A percentile compares a stretch with the other conserved stretches of the same genome.
phyloP scores from a whole-genome alignment of 2,329 filamentous ascomycete species.

The Neonectria ditissima region DNA sequence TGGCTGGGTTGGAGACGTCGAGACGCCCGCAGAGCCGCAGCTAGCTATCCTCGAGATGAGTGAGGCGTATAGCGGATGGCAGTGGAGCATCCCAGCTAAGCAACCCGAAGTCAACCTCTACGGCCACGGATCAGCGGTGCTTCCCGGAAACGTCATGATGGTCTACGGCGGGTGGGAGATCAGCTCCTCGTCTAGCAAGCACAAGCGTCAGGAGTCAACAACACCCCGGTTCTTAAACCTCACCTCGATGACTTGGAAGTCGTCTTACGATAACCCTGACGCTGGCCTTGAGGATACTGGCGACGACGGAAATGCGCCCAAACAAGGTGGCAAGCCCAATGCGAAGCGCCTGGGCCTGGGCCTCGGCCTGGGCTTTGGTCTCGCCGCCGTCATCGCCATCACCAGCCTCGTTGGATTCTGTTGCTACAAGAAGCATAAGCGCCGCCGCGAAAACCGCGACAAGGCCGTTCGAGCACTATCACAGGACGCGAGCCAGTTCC shows the following conservation, averaged over 20 bases:
- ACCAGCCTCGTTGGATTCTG: constrained; percentile 61
- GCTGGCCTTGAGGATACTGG: constrained; percentile 21
- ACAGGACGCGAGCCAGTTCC: constrained; percentile 61
- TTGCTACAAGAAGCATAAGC: constrained; percentile 58
- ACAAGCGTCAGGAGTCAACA: constrained; percentile 50
- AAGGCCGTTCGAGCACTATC: constrained; percentile 61
- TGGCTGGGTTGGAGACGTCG: constrained; percentile 90
- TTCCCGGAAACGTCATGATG: constrained; percentile 77
- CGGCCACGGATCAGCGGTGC: constrained; percentile 71
- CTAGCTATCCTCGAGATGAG: constrained; percentile 82
- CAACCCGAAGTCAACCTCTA: constrained; percentile 66
- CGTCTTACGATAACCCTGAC: constrained; percentile 62
- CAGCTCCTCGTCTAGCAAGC: constrained; percentile 44
- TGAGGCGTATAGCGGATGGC: constrained; percentile 79
- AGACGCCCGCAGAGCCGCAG: constrained; percentile 82
- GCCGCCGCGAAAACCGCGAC: constrained; percentile 55
- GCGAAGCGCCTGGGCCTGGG: constrained; percentile 67
- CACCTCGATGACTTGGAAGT: constrained; percentile 66
- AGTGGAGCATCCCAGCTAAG: constrained; percentile 72
- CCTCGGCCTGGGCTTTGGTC: constrained; percentile 70
- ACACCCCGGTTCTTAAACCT: constrained; percentile 66
- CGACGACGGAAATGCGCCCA: constrained; percentile 40
- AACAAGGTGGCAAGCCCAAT: constrained; percentile 34
- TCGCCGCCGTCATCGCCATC: constrained; percentile 60
- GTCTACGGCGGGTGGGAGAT: constrained; percentile 72